These are phyloP conservation scores for Eucalyptus pumila DNA, from an alignment of 345 rosid species.

Conservation along the genomic window DNA sequence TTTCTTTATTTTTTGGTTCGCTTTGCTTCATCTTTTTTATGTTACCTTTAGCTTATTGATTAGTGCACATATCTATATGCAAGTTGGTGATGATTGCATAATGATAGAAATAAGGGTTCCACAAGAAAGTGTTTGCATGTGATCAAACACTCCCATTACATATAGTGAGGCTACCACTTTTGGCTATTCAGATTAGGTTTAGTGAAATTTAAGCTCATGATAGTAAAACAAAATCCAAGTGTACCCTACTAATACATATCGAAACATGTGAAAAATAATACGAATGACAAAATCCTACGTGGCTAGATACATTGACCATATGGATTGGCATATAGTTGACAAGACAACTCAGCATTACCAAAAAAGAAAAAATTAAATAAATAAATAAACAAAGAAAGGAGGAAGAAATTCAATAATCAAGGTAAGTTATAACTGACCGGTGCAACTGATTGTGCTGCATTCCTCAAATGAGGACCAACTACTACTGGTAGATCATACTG, in stretches of 20 bases:
- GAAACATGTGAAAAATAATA: neutral
- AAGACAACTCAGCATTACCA: neutral
- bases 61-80: neutral
- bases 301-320: neutral
- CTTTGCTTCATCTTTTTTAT: neutral
- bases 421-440: slow-evolving; percentile 29
- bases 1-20: neutral
- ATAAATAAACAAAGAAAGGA: neutral
- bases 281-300: neutral
- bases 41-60: neutral
- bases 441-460: slow-evolving; percentile 30
- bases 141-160: neutral
- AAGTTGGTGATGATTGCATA: neutral
- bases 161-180: neutral
- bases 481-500: slow-evolving; percentile 95
- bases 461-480: slow-evolving; percentile 46
- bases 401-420: neutral
- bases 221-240: neutral
- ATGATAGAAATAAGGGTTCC: neutral
- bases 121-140: neutral
- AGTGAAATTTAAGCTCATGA: neutral
- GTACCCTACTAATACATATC: neutral
- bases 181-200: neutral
- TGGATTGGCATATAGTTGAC: neutral
- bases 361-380: neutral